Conservation (phyloP, 2,329 filamentous ascomycete species). For the Neobulgaria alba region DNA sequence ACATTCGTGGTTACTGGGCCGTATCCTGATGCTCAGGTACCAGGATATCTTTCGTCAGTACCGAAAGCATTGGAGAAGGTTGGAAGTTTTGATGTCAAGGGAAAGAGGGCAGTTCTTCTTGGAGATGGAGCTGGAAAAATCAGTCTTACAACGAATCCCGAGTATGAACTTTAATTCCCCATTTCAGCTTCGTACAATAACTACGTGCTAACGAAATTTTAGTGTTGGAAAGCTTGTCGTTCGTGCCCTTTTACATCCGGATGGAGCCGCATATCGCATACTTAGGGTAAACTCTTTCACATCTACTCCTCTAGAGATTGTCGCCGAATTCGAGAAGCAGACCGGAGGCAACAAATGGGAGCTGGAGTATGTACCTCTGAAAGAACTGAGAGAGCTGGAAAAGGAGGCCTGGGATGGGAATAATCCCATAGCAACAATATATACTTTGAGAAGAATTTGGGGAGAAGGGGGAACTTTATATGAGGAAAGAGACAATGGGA, state of each 20-base stretch:
- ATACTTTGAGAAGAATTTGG: conserved; percentile 64
- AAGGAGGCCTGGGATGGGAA: conserved; percentile 47
- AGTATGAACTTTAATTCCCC: conserved; percentile 39
- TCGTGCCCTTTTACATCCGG: conserved; percentile 29
- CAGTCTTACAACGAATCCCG: conserved; percentile 62
- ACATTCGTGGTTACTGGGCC: conserved; percentile 65
- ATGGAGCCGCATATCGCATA: conserved; percentile 28
- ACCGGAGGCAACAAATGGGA: conserved; percentile 28
- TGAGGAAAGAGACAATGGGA: conserved; percentile 51
- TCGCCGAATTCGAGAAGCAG: conserved; percentile 29
- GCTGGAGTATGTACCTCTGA: conserved; percentile 22
- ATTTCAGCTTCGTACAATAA: not conserved
- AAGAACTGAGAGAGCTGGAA: conserved; percentile 47
- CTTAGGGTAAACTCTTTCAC: conserved; percentile 31
- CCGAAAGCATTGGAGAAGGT: conserved; percentile 21
- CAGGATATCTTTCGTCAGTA: conserved; percentile 36
- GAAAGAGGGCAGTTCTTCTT: conserved; percentile 50
- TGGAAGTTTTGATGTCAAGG: conserved; percentile 51
- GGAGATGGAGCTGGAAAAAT: conserved; percentile 53
- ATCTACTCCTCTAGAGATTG: conserved; percentile 30
- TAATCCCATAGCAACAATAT: conserved; percentile 41
- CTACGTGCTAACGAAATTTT: not conserved
- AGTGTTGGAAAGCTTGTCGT: conserved; percentile 34
- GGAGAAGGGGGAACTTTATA: conserved; percentile 64
- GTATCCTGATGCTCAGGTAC: conserved; percentile 46